Percentiles rank a stretch among this genome's conserved stretches.
phyloP scores from a whole-genome alignment of 2,329 filamentous ascomycete species.

The Diplodia seriata region DNA sequence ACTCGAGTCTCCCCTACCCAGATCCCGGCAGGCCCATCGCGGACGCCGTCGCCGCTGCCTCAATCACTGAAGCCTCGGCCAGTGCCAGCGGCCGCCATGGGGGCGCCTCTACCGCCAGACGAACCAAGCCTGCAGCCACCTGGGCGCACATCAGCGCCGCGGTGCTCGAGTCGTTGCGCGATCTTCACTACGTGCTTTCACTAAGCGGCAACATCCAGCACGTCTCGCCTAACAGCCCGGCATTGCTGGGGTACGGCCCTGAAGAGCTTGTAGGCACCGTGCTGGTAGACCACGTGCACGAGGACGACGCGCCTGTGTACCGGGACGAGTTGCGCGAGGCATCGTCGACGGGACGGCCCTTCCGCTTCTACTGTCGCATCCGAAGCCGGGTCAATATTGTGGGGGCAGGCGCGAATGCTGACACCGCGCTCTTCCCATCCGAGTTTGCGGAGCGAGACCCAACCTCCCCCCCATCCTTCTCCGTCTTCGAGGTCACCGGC shows the following conservation, averaged over 20 bases:
- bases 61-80: slow-evolving; percentile 1
- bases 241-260: slow-evolving; percentile 18
- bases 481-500: slow-evolving; percentile 23
- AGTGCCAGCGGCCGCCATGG: slow-evolving; percentile 11
- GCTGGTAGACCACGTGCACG: slow-evolving; percentile 21
- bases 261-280: slow-evolving; percentile 21
- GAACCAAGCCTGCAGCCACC: slow-evolving; percentile 11
- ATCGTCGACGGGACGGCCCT: slow-evolving; percentile 19
- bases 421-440: background rate
- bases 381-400: background rate
- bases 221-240: slow-evolving; percentile 23
- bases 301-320: slow-evolving; percentile 26
- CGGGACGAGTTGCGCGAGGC: slow-evolving; percentile 23
- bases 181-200: slow-evolving; percentile 23
- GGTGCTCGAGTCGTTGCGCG: slow-evolving; percentile 23
- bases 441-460: background rate
- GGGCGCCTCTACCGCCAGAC: background rate
- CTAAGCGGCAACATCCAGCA: slow-evolving; percentile 11
- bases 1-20: background rate
- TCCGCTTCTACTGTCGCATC: slow-evolving; percentile 29
- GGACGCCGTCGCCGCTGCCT: background rate
- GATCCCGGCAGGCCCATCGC: background rate
- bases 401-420: background rate
- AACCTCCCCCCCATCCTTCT: background rate
- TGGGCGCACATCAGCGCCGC: slow-evolving; percentile 26